Evolutionary conservation across 78 protist species (phyloP), one percentile per base, ranked within the genome.

Genomic region (Paulinella micropora): DNA sequence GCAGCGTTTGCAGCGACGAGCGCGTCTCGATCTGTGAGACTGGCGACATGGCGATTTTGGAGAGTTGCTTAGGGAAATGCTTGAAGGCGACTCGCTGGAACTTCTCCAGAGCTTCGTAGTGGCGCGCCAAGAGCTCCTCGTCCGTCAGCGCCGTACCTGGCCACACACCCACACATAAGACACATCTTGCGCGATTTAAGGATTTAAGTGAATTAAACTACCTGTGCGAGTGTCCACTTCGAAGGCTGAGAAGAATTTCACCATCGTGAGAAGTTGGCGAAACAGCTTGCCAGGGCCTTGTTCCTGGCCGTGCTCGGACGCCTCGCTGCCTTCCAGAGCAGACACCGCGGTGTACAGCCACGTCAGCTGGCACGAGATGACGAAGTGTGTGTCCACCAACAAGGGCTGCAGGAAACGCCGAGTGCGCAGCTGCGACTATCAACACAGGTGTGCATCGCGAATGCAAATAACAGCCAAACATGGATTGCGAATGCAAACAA

Each of bases 351-450:
- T 1, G 38, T 89, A 39, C 39, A 37, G 35, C 0, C n/a, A n/a
- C n/a, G 95, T 38, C 28, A 37, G 81, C 31, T 1, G 28, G 67
- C 94, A 89, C 32, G 73, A 83, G 15, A 89, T 39, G 28, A 95
- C 64, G 3, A 95, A 51, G 79, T 94, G 93, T 3, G 26, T 34
- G 85, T 94, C 94, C 69, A 93, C 92, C 34, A 96, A 26, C 69
- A 89, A 28, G 1, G 95, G 90, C 31, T 15, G 90, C 77, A 93
- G 37, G 88, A 93, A 94, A 51, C 96, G 91, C 34, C 99, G 93
- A 1, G 98, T 96, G 34, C 97, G 95, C 39, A 95, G 83, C 88
- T 93, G 97, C 26, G 94, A 86, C 39, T 92, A 87, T n/a, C n/a
- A n/a, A n/a, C n/a, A n/a, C n/a, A n/a, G n/a, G n/a, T n/a, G n/a